Percentiles rank a stretch among this genome's conserved stretches.
Conservation (phyloP, 2,329 filamentous ascomycete genomes). For the Penicillium fuscoglaucum region DNA sequence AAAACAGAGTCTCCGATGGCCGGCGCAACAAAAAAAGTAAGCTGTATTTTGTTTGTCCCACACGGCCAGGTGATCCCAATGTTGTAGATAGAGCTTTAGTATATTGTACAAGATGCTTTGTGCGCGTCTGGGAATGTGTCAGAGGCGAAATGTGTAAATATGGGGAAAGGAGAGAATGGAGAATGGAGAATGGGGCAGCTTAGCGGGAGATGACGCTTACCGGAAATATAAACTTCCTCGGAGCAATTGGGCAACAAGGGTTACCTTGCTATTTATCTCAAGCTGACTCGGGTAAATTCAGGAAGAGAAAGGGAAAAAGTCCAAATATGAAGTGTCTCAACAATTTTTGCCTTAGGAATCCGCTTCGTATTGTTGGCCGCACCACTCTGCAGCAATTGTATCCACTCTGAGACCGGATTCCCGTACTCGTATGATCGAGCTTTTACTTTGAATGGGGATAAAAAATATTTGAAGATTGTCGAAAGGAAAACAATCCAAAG, state of each 20-base stretch:
- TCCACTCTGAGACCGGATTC: not conserved
- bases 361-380: slow-evolving; percentile 4
- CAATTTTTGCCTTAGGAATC: slow-evolving; percentile 9
- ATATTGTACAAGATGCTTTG: not conserved
- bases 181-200: not conserved
- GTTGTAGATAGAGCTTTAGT: not conserved
- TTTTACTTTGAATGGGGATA: not conserved
- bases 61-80: not conserved
- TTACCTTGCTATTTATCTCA: not conserved
- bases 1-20: slow-evolving; percentile 11
- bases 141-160: not conserved
- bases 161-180: slow-evolving; percentile 2
- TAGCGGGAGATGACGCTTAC: slow-evolving; percentile 2
- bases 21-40: slow-evolving; percentile 1
- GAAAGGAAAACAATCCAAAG: not conserved
- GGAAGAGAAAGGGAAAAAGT: not conserved
- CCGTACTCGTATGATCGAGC: slow-evolving; percentile 3
- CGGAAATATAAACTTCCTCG: not conserved
- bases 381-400: not conserved
- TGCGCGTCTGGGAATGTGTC: not conserved
- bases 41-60: not conserved
- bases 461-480: not conserved
- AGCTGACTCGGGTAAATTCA: not conserved
- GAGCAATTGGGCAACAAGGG: not conserved
- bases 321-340: not conserved